Evolutionary conservation across 768 basidiomycete genomes (phyloP).

Genomic region (Lactarius indigo): DNA sequence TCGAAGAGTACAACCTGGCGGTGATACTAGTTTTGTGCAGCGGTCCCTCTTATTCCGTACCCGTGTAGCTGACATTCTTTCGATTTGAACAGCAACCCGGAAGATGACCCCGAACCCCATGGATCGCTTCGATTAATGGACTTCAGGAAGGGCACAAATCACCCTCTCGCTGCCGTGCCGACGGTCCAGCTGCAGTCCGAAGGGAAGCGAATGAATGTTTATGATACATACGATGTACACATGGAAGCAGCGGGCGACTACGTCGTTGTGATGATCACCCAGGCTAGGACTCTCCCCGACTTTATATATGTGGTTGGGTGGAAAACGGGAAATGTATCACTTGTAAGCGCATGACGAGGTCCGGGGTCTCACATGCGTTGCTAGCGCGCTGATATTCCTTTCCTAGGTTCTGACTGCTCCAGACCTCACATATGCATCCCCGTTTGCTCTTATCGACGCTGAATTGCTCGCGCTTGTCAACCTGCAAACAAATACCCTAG

Average conservation of each 20-base stretch:
- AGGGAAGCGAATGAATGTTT: not conserved
- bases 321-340: constrained; percentile 17
- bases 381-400: not conserved
- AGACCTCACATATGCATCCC: constrained; percentile 19
- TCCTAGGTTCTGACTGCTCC: constrained; percentile 14
- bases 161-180: constrained; percentile 14
- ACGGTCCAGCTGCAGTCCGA: constrained; percentile 10
- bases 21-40: constrained; percentile 20
- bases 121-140: constrained; percentile 11
- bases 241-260: constrained; percentile 16
- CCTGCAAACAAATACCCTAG: constrained; percentile 7
- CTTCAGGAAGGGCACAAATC: constrained; percentile 10
- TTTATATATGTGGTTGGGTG: constrained; percentile 10
- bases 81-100: constrained; percentile 4
- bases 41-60: not conserved
- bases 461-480: constrained; percentile 13
- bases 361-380: not conserved
- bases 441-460: constrained; percentile 19
- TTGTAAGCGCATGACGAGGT: not conserved
- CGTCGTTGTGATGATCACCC: constrained; percentile 18
- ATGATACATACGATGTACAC: constrained; percentile 14
- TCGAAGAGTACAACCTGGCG: constrained; percentile 17
- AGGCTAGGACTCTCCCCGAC: constrained; percentile 15
- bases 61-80: not conserved
- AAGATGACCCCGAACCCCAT: constrained; percentile 12